A percentile compares a stretch with the other conserved stretches of the same genome.
Evolutionary conservation across 352 stramenopile species (phyloP).

Genomic region (Globisporangium nagaii): DNA sequence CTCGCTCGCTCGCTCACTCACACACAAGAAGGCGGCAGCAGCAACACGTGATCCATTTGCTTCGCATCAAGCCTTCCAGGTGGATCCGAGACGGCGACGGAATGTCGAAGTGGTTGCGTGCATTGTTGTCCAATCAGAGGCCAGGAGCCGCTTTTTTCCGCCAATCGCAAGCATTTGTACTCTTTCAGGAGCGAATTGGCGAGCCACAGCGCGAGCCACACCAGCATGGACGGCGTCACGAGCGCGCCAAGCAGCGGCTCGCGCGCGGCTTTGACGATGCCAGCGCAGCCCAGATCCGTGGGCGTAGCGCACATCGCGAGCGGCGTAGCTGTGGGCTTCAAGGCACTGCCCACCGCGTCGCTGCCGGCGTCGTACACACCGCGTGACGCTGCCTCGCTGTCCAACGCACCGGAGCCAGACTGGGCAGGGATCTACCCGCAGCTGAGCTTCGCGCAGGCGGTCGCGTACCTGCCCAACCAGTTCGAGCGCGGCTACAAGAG

Average conservation of each 20-base stretch:
- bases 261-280: no score
- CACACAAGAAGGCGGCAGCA: no score
- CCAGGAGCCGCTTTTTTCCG: not conserved
- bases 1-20: no score
- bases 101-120: no score
- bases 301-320: not conserved
- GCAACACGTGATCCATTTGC: no score
- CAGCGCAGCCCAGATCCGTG: not conserved
- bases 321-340: slow-evolving; percentile 7
- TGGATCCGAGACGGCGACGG: no score
- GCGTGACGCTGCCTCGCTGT: not conserved
- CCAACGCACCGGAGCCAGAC: not conserved
- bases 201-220: no score
- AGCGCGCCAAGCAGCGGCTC: not conserved
- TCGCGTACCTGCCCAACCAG: slow-evolving; percentile 23
- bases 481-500: slow-evolving; percentile 13
- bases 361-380: not conserved
- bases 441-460: slow-evolving; percentile 16
- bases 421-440: slow-evolving; percentile 24
- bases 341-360: slow-evolving; percentile 4
- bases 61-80: no score
- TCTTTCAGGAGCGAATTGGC: no score
- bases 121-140: not conserved
- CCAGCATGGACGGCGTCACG: not conserved
- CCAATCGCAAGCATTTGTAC: no score